Evolutionary conservation across 805 yeast species (phyloP).

Genomic region (Cyberlindnera mycetangii): DNA sequence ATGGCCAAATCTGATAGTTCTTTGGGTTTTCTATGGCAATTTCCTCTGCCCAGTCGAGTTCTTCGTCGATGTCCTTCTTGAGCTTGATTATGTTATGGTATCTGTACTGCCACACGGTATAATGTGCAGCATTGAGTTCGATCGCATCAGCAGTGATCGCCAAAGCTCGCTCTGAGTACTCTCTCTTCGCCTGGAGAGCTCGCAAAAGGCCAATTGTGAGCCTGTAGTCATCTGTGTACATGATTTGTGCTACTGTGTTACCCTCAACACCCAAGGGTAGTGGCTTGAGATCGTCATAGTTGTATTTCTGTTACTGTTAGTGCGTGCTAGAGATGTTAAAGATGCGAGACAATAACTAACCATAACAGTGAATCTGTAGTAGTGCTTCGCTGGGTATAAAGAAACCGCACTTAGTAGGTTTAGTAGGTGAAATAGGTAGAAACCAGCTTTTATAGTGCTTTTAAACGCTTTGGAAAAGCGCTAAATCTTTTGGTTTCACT

Average conservation of each 20-base stretch:
- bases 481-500: too few relatives aligned
- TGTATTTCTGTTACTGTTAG: constrained; percentile 21
- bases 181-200: constrained; percentile 55
- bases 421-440: too few relatives aligned
- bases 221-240: constrained; percentile 72
- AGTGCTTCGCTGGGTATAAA: too few relatives aligned
- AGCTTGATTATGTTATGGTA: constrained; percentile 46
- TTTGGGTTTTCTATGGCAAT: constrained; percentile 76
- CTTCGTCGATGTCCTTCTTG: constrained; percentile 39
- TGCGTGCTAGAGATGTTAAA: not conserved
- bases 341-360: not conserved
- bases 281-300: constrained; percentile 43
- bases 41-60: constrained; percentile 76
- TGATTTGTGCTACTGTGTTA: constrained; percentile 55
- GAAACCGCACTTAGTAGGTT: too few relatives aligned
- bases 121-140: constrained; percentile 78
- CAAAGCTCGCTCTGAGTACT: constrained; percentile 68
- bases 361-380: too few relatives aligned
- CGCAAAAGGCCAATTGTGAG: constrained; percentile 58
- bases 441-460: too few relatives aligned
- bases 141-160: constrained; percentile 63
- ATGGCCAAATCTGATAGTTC: constrained; percentile 97
- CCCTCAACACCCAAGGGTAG: constrained; percentile 40
- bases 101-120: constrained; percentile 82
- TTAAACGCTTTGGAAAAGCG: too few relatives aligned